Evolutionary conservation across 768 basidiomycete species (phyloP).

Genomic region (Tylopilus subfusipes): DNA sequence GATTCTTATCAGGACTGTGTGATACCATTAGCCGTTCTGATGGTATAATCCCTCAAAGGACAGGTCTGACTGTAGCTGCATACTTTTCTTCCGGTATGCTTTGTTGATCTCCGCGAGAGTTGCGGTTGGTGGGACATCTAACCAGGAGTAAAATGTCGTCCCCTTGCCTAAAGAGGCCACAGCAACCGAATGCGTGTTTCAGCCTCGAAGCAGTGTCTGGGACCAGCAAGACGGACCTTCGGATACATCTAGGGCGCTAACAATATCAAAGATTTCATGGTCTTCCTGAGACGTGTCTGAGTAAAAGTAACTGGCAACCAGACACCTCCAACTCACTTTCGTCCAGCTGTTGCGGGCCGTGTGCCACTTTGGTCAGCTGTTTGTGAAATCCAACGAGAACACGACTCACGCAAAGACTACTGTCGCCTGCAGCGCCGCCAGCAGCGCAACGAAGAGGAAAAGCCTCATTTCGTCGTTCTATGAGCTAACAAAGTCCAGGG

Average conservation of each 20-base stretch:
- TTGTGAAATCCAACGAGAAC: background rate
- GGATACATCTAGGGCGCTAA: slow-evolving; percentile 69
- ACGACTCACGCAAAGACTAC: slow-evolving; percentile 56
- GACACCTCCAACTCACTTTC: slow-evolving; percentile 34
- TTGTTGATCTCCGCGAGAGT: slow-evolving; percentile 74
- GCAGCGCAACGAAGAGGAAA: slow-evolving; percentile 41
- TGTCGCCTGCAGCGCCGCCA: slow-evolving; percentile 53
- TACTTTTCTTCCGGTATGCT: slow-evolving; percentile 89
- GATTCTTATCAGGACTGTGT: slow-evolving; percentile 95
- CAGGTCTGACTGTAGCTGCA: slow-evolving; percentile 78
- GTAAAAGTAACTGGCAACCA: slow-evolving; percentile 6
- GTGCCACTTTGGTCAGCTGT: slow-evolving; percentile 3
- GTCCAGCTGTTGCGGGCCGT: slow-evolving; percentile 52
- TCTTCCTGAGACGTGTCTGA: slow-evolving; percentile 59
- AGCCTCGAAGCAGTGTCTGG: slow-evolving; percentile 2
- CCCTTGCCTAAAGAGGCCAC: slow-evolving; percentile 58
- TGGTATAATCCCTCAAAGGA: background rate
- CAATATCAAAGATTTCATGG: slow-evolving; percentile 95
- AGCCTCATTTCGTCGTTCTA: slow-evolving; percentile 45
- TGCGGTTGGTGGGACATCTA: slow-evolving; percentile 76
- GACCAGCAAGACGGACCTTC: slow-evolving; percentile 53
- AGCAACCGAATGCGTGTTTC: background rate
- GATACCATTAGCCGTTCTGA: background rate
- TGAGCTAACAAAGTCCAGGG: background rate
- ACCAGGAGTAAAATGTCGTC: slow-evolving; percentile 94